Conservation (phyloP, 768 basidiomycete genomes). For the Leccinum pellstonianum region DNA sequence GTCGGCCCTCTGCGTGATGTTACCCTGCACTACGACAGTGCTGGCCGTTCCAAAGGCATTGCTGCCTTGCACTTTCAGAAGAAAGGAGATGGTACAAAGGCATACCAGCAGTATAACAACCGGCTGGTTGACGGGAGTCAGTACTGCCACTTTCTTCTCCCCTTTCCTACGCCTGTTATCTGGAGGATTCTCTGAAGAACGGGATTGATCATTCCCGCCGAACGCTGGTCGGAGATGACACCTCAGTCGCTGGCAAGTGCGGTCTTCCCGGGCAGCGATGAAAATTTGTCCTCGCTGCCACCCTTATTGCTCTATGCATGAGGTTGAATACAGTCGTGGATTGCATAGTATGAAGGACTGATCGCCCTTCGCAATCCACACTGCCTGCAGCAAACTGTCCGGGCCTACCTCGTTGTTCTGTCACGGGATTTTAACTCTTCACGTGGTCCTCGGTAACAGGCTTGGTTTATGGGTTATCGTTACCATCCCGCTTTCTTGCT, state of each 20-base stretch:
- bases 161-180: constrained; percentile 32
- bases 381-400: constrained; percentile 24
- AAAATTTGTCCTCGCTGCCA: constrained; percentile 31
- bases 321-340: constrained; percentile 25
- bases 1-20: constrained; percentile 86
- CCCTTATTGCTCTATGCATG: constrained; percentile 12
- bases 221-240: constrained; percentile 18
- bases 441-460: constrained; percentile 23
- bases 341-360: constrained; percentile 23
- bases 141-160: constrained; percentile 63
- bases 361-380: constrained; percentile 27
- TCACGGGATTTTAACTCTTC: constrained; percentile 25
- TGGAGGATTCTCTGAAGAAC: constrained; percentile 17
- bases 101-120: constrained; percentile 93
- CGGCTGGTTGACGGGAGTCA: constrained; percentile 99
- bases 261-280: constrained; percentile 8
- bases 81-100: constrained; percentile 89
- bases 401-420: constrained; percentile 29
- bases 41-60: constrained; percentile 87
- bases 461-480: constrained; percentile 30
- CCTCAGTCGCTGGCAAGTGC: too few species aligned
- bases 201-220: constrained; percentile 21
- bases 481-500: constrained; percentile 41
- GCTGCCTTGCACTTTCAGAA: constrained; percentile 83
- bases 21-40: constrained; percentile 78